A percentile compares a stretch with the other conserved stretches of the same genome.
Conservation (phyloP, 2,329 filamentous ascomycete species). For the Claviceps quebecensis region DNA sequence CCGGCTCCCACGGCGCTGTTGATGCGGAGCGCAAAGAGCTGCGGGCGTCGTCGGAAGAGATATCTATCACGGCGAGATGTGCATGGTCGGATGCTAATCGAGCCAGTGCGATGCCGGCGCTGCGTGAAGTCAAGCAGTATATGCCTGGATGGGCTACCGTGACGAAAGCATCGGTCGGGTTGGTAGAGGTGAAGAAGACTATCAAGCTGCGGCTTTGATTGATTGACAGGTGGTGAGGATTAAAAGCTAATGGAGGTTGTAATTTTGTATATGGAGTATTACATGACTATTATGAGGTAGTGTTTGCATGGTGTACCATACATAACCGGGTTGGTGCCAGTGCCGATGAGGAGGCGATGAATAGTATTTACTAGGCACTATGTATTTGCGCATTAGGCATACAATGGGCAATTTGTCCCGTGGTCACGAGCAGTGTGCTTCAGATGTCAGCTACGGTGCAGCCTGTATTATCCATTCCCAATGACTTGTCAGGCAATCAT, state of each 20-base stretch:
- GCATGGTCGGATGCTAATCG: slow-evolving; percentile 79
- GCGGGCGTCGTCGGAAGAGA: slow-evolving; percentile 7
- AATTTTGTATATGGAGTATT: neutral
- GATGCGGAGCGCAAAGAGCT: slow-evolving; percentile 9
- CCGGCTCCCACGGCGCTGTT: neutral
- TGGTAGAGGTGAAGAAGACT: slow-evolving; percentile 66
- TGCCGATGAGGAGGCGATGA: too few relatives aligned
- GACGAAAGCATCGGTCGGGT: slow-evolving; percentile 60
- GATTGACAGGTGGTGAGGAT: slow-evolving; percentile 7
- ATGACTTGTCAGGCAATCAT: too few relatives aligned
- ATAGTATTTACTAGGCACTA: too few relatives aligned
- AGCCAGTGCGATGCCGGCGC: slow-evolving; percentile 59
- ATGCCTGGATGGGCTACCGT: slow-evolving; percentile 68
- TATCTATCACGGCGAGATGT: slow-evolving; percentile 59
- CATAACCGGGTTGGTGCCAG: too few relatives aligned
- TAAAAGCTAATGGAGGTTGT: neutral
- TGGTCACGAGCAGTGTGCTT: too few relatives aligned
- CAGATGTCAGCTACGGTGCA: too few relatives aligned
- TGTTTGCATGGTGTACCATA: too few relatives aligned
- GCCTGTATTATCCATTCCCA: too few relatives aligned
- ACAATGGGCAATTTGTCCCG: too few relatives aligned
- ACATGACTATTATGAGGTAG: too few relatives aligned
- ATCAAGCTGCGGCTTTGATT: slow-evolving; percentile 39
- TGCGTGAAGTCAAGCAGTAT: slow-evolving; percentile 66
- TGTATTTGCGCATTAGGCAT: too few relatives aligned